Evolutionary conservation across 257 asterid genomes (phyloP).

Genomic region (Handroanthus guayacan): DNA sequence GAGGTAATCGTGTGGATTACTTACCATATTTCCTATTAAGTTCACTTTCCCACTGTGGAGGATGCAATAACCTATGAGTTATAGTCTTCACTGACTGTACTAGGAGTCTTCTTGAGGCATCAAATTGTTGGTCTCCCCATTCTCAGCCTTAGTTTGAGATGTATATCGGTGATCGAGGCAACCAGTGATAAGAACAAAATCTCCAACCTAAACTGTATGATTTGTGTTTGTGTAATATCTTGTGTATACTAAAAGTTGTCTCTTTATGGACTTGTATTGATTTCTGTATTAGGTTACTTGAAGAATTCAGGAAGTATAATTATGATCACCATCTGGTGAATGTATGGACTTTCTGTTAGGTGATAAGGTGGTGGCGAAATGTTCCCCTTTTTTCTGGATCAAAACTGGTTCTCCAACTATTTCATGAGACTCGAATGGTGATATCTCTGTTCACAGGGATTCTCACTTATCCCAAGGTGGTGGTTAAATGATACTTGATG

Average conservation of each 20-base stretch:
- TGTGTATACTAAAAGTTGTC: constrained; percentile 34
- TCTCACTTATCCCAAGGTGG: no score
- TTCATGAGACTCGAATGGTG: no score
- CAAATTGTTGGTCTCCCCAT: constrained; percentile 37
- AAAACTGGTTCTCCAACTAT: no score
- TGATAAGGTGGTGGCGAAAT: not conserved
- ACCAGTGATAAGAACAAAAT: not conserved
- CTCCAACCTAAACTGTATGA: constrained; percentile 25
- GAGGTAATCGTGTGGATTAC: not conserved
- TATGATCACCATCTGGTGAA: constrained; percentile 10
- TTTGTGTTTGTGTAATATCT: constrained; percentile 37
- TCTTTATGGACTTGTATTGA: not conserved
- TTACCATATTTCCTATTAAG: constrained; percentile 21
- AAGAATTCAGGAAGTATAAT: constrained; percentile 13
- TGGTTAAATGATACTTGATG: no score
- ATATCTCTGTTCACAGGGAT: no score
- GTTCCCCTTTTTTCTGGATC: no score
- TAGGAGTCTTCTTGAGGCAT: constrained; percentile 34
- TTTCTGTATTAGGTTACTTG: constrained; percentile 12
- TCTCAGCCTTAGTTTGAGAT: constrained; percentile 42
- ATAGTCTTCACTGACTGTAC: constrained; percentile 45
- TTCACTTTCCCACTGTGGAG: constrained; percentile 32
- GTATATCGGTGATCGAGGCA: constrained; percentile 23
- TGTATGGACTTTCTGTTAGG: not conserved
- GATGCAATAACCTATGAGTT: constrained; percentile 29